Conservation (phyloP, 1,284 basidiomycete genomes). For the Heterobasidion irregulare region DNA sequence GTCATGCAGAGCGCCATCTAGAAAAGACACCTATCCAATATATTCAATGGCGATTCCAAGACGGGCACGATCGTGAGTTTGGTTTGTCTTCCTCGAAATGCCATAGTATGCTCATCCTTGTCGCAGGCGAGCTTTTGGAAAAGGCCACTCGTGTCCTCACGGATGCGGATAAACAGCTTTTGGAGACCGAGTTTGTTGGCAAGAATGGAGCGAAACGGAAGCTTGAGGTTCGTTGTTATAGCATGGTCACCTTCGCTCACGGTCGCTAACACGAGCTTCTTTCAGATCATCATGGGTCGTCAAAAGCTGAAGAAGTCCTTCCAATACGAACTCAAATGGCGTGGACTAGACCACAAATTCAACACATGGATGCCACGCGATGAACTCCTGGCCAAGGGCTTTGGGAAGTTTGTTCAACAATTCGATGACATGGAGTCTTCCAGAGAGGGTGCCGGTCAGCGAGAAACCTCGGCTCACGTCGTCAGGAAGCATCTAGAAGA, state of each 20-base stretch:
- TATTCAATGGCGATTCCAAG: slow-evolving; percentile 99
- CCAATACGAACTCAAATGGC: slow-evolving; percentile 97
- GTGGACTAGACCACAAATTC: slow-evolving; percentile 85
- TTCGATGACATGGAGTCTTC: slow-evolving; percentile 98
- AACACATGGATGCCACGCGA: slow-evolving; percentile 96
- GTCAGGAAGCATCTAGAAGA: slow-evolving; percentile 90
- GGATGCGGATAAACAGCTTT: slow-evolving; percentile 76
- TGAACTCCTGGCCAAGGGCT: slow-evolving; percentile 83
- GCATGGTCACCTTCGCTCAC: background rate
- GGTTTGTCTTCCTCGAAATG: background rate
- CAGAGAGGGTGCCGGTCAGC: slow-evolving; percentile 84
- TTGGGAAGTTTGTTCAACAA: slow-evolving; percentile 86
- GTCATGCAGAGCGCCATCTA: slow-evolving; percentile 69
- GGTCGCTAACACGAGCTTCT: background rate
- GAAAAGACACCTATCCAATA: slow-evolving; percentile 95
- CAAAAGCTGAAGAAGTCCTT: slow-evolving; percentile 97
- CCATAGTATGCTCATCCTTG: slow-evolving; percentile 7
- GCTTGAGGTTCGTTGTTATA: slow-evolving; percentile 58
- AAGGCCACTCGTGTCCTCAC: slow-evolving; percentile 89
- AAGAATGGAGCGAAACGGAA: slow-evolving; percentile 89
- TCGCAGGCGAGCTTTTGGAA: slow-evolving; percentile 77
- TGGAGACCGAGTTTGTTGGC: slow-evolving; percentile 88
- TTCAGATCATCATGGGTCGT: slow-evolving; percentile 84
- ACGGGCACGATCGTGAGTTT: slow-evolving; percentile 88
- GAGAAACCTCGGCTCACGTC: slow-evolving; percentile 74